These are phyloP conservation scores for Backusella circina DNA, from an alignment of 192 early-diverging fungal species.

Conservation along the genomic window DNA sequence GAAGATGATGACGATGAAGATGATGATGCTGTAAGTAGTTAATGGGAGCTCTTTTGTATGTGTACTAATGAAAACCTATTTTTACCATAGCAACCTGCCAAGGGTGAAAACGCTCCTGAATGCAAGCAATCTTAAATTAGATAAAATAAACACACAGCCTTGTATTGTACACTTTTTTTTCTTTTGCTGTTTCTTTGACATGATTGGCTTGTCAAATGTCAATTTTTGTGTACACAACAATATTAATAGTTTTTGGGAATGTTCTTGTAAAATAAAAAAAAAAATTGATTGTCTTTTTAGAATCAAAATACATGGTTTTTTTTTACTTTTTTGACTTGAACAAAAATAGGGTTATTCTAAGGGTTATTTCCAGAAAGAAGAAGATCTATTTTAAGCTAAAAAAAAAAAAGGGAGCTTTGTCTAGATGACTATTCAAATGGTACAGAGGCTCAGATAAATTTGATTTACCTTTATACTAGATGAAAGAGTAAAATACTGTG, in stretches of 20 bases:
- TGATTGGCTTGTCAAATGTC: not conserved
- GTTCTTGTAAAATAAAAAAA: not conserved
- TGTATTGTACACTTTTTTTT: not conserved
- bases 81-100: slow-evolving; percentile 35
- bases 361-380: not conserved
- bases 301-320: not conserved
- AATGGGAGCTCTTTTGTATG: not conserved
- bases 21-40: slow-evolving; percentile 51
- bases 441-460: too few species aligned
- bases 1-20: slow-evolving; percentile 68
- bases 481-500: too few species aligned
- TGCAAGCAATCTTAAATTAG: slow-evolving; percentile 47
- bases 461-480: too few species aligned
- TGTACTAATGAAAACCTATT: not conserved
- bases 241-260: not conserved
- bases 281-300: slow-evolving; percentile 1
- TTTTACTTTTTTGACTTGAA: not conserved
- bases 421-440: too few species aligned
- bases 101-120: slow-evolving; percentile 54
- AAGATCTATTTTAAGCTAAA: not conserved
- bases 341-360: not conserved
- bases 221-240: not conserved
- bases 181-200: not conserved
- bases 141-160: not conserved
- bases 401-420: too few species aligned